These are phyloP conservation scores for Phytophthora sp. DNA, from an alignment of 352 stramenopile genomes.

Conservation along the genomic window DNA sequence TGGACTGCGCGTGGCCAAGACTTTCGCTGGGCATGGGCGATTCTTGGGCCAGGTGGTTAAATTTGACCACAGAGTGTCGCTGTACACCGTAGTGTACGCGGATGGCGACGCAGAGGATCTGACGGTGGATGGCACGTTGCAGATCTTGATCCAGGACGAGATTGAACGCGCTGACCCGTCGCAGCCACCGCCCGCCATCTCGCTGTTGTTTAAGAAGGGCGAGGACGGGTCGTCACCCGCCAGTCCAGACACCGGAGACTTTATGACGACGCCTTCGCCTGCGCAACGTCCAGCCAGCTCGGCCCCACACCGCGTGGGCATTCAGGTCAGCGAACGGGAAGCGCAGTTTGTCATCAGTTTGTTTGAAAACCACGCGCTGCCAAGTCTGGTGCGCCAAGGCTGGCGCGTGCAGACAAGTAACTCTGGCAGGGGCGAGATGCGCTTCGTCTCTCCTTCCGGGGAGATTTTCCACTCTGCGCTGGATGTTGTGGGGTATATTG, in stretches of 20 bases:
- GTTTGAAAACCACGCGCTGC: conserved; percentile 84
- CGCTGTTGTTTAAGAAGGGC: conserved; percentile 38
- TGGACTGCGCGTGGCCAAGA: conserved; percentile 84
- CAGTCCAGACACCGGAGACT: conserved; percentile 33
- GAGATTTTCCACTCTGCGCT: conserved; percentile 67
- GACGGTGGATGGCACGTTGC: conserved; percentile 75
- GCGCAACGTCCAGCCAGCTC: too few relatives aligned
- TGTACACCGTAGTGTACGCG: conserved; percentile 87
- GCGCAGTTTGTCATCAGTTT: conserved; percentile 76
- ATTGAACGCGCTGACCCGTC: conserved; percentile 80
- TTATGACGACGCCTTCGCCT: conserved; percentile 26
- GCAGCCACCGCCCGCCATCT: conserved; percentile 45
- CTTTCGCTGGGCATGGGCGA: conserved; percentile 75
- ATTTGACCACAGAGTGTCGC: conserved; percentile 68
- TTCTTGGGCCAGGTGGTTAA: conserved; percentile 90
- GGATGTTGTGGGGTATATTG: conserved; percentile 81
- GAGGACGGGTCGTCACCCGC: conserved; percentile 23
- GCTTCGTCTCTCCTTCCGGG: conserved; percentile 37
- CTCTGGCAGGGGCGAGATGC: conserved; percentile 32
- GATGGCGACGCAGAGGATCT: conserved; percentile 85
- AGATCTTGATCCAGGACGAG: conserved; percentile 88
- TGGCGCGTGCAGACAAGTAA: conserved; percentile 61
- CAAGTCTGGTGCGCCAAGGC: conserved; percentile 62
- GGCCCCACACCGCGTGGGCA: conserved; percentile 22
- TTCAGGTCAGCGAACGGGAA: conserved; percentile 78